Evolutionary conservation across 768 basidiomycete species (phyloP).

Genomic region (Termitomyces sp.): DNA sequence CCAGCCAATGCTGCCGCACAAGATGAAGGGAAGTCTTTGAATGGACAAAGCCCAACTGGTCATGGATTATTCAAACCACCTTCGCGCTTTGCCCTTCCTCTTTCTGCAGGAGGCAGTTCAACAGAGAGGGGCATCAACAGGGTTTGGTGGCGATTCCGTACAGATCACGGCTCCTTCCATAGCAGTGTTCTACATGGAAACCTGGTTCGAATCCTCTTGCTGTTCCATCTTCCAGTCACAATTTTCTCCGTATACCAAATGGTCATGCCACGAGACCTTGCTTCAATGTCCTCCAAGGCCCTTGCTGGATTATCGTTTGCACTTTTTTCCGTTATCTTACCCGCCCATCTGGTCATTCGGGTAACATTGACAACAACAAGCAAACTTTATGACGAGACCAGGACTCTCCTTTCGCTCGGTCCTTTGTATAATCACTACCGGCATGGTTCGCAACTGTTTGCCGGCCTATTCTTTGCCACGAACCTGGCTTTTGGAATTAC

Average conservation of each 20-base stretch:
- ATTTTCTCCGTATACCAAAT: constrained; percentile 89
- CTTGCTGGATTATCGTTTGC: constrained; percentile 82
- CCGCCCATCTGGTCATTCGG: constrained; percentile 69
- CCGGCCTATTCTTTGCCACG: constrained; percentile 71
- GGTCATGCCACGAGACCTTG: constrained; percentile 46
- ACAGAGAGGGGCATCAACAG: constrained; percentile 31
- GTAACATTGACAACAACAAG: constrained; percentile 77
- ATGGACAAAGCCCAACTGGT: constrained; percentile 28
- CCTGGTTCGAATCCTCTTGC: constrained; percentile 81
- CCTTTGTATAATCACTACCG: constrained; percentile 95
- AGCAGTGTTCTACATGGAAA: constrained; percentile 83
- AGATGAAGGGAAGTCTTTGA: constrained; percentile 51
- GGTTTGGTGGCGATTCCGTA: constrained; percentile 51
- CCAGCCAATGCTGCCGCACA: constrained; percentile 9
- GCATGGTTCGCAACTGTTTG: constrained; percentile 87
- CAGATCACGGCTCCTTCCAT: constrained; percentile 74
- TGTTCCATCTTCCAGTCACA: constrained; percentile 94
- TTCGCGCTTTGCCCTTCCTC: constrained; percentile 22
- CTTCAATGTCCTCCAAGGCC: constrained; percentile 57
- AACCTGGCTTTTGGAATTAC: constrained; percentile 81
- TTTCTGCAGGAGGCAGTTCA: constrained; percentile 18
- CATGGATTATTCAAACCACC: constrained; percentile 17
- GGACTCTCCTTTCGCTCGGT: constrained; percentile 85
- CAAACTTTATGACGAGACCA: constrained; percentile 93
- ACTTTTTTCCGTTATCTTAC: constrained; percentile 73